Base-by-base conservation (phyloP, 345 rosid genomes). In the Hibiscus mutabilis region DNA sequence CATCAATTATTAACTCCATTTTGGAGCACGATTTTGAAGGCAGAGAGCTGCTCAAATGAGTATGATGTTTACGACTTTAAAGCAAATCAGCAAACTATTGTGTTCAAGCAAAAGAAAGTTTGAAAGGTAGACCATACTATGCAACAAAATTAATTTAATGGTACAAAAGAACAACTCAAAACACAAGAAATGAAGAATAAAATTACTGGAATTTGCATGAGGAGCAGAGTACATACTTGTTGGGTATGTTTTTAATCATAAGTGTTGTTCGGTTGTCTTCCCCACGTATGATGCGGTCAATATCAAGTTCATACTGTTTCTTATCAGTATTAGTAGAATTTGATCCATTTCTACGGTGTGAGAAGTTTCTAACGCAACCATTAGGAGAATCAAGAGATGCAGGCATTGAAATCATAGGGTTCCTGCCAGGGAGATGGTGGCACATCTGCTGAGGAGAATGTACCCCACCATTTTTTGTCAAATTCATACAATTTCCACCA, bases 221-320 rank as follows among this genome's bases (percentile, higher is more conserved):
- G 55, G 42, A 61, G 53, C 15, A 72, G 31, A 42, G 67, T 68
- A 74, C 87, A 51, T 88, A 91, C 97, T 93, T 93, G 84, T 93
- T 93, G 58, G 98, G 98, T 78, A 94, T 91, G 71, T 94, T 94
- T 82, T 91, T 94, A 77, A 94, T 86, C 98, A 94, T 91, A 80
- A 94, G 87, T 6, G 98, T 94, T 53, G 97, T 94, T 70, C 98
- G 78, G 57, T 53, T 70, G 77, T 94, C 98, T 15, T 91, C 96
- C 52, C 97, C 95, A 59, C 65, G 86, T 74, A 79, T 59, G 78
- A 94, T 91, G 71, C 87, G 88, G 53, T 91, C 91, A 47, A 89
- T 73, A 67, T 94, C 95, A 78, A 94, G 97, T 79, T 94, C 98
- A 73, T 83, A 94, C 56, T 82, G 95, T 75, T 83, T 94, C 86